phyloP scores from a whole-genome alignment of 2,329 filamentous ascomycete species.

The Colletotrichum sp. region DNA sequence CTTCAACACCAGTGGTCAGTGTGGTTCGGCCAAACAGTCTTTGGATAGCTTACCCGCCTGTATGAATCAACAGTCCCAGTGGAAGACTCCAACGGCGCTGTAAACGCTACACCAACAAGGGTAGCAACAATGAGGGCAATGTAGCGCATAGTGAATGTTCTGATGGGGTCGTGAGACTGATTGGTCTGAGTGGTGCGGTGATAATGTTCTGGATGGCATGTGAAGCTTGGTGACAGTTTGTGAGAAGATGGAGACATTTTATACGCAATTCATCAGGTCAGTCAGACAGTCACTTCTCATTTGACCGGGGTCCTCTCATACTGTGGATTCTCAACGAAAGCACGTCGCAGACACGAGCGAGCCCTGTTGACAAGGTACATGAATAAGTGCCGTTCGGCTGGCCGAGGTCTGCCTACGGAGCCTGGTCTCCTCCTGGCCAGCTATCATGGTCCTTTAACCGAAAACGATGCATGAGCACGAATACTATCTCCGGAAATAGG shows the following conservation, averaged over 20 bases:
- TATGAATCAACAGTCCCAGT: neutral
- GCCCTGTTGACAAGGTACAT: neutral
- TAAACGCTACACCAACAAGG: neutral
- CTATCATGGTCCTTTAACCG: neutral
- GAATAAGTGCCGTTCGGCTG: neutral
- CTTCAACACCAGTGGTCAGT: neutral
- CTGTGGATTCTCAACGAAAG: neutral
- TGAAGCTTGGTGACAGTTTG: neutral
- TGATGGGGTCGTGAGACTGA: fast-evolving
- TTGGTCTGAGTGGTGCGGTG: neutral
- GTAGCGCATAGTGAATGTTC: neutral
- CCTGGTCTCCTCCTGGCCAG: neutral
- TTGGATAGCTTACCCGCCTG: neutral
- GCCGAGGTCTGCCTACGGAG: fast-evolving
- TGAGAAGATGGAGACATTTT: neutral
- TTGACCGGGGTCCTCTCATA: fast-evolving
- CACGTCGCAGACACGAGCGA: neutral
- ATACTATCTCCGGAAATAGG: neutral
- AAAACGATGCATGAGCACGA: neutral
- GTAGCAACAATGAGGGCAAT: neutral
- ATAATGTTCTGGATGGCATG: neutral
- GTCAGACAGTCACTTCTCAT: neutral
- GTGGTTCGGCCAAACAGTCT: neutral
- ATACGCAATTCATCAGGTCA: neutral
- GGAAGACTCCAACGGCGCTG: neutral